A percentile compares a stretch with the other conserved stretches of the same genome.
Evolutionary conservation across 2,329 filamentous ascomycete species (phyloP).

Genomic region (Magnaporthiopsis rhizophila): DNA sequence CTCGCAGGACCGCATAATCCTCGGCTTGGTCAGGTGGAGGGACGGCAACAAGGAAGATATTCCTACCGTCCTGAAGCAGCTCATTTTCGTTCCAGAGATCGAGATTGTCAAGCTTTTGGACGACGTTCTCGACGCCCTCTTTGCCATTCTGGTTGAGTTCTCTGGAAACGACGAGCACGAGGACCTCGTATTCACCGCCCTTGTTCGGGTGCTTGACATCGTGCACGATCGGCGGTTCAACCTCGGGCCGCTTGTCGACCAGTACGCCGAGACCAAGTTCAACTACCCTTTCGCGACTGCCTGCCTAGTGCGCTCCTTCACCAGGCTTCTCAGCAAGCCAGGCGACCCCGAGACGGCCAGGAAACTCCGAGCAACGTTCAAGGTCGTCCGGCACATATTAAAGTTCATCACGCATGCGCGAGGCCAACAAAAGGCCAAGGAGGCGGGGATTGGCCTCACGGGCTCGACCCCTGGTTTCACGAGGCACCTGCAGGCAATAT

Average conservation of each 20-base stretch:
- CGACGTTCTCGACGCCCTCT: slow-evolving; percentile 84
- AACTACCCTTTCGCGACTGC: slow-evolving; percentile 89
- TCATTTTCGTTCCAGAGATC: slow-evolving; percentile 92
- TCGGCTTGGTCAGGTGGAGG: slow-evolving; percentile 82
- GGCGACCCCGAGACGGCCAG: slow-evolving; percentile 76
- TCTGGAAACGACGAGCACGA: slow-evolving; percentile 89
- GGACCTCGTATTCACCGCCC: slow-evolving; percentile 81
- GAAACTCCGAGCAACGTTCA: slow-evolving; percentile 83
- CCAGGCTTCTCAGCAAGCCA: slow-evolving; percentile 72
- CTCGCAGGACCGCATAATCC: slow-evolving; percentile 81
- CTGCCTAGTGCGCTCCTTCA: slow-evolving; percentile 80
- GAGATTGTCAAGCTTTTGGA: slow-evolving; percentile 92
- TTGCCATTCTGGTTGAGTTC: slow-evolving; percentile 84
- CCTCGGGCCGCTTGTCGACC: slow-evolving; percentile 79
- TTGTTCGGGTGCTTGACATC: slow-evolving; percentile 86
- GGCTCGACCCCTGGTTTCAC: slow-evolving; percentile 66
- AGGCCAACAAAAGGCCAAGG: slow-evolving; percentile 79
- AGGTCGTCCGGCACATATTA: slow-evolving; percentile 85
- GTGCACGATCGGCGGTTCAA: slow-evolving; percentile 94
- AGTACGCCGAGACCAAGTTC: slow-evolving; percentile 82
- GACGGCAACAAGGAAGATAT: slow-evolving; percentile 66
- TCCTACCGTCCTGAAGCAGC: slow-evolving; percentile 65
- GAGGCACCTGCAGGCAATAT: slow-evolving; percentile 75
- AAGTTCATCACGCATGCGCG: slow-evolving; percentile 91
- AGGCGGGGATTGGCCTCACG: slow-evolving; percentile 78